A percentile compares a stretch with the other conserved stretches of the same genome.
Conservation (phyloP, 2,329 filamentous ascomycete genomes). For the Paraphaeosphaeria sporulosa region DNA sequence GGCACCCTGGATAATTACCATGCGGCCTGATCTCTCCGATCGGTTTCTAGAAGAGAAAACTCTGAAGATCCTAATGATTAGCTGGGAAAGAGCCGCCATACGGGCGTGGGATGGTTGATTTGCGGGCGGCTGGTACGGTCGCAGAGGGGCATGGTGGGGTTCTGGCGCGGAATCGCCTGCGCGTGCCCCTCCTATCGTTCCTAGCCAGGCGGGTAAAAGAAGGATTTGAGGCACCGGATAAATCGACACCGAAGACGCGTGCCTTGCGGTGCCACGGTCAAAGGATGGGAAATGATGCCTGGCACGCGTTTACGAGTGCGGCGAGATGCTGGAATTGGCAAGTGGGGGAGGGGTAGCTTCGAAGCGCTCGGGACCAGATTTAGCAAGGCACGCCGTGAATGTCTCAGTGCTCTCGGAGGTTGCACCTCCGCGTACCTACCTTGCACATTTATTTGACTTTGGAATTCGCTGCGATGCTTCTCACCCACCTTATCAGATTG, state of each 20-base stretch:
- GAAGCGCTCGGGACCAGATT: background rate
- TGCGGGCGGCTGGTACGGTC: background rate
- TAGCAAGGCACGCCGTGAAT: background rate
- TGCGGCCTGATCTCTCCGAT: constrained; percentile 6
- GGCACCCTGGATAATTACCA: constrained; percentile 1
- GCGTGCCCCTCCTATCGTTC: constrained; percentile 17
- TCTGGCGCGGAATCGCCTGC: constrained; percentile 9
- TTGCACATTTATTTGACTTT: background rate
- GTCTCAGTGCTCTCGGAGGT: too few relatives aligned
- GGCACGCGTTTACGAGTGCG: background rate
- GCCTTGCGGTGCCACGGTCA: background rate
- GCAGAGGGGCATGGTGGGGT: constrained; percentile 14
- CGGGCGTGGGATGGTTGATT: constrained; percentile 8
- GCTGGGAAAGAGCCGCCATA: background rate
- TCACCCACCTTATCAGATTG: constrained; percentile 8
- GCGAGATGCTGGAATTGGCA: constrained; percentile 2
- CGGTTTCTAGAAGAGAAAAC: constrained; percentile 1
- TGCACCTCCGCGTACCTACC: background rate
- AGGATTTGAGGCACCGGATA: constrained; percentile 29
- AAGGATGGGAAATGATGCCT: background rate
- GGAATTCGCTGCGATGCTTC: background rate
- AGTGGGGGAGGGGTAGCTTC: constrained; percentile 11
- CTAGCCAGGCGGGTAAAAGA: constrained; percentile 28
- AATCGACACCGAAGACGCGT: constrained; percentile 10
- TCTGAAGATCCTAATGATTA: background rate